Base-by-base conservation (phyloP, 2,329 filamentous ascomycete species). In the Zasmidium cellare region DNA sequence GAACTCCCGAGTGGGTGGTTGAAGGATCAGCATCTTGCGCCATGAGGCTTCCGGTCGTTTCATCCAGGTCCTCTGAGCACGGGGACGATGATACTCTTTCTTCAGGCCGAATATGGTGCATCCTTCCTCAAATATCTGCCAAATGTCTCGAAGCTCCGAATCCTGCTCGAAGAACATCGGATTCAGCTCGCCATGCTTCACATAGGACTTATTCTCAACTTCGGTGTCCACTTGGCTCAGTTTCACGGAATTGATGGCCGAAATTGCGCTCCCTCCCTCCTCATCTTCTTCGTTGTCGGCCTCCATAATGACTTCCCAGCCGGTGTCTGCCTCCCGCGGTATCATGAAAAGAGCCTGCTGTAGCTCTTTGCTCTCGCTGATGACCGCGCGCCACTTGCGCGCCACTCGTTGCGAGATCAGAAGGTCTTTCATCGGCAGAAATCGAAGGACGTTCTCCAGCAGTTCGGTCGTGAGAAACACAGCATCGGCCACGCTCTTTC, bases 381-480 rank as follows among this genome's bases (percentile, higher is more conserved):
- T 48, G 23, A 54, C 52, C 5, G 9, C 12, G 23, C 46, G 9
- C 52, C 45, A 47, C 25, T 54, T 47, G 1, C 44, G 41, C 7
- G 19, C 46, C 9, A 47, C 52, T 11, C 52, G 41, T 20, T 54
- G 52, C 14, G 23, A 24, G 11, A 47, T 41, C 14, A 54, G 41
- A 20, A 48, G 41, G 24, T 47, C 52, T 19, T 47, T 47, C 52
- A 48, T 54, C 52, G 52, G 52, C 44, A 54, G 23, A 44, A 18
- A 48, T 25, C 16, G 11, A 3, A 54, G 18, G 5, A 48, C 22
- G 14, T 38, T 48, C 45, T 54, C 52, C 3, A 54, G 44, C 6
- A 54, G 44, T 22, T 54, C 52, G 9, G 52, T 48, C 16, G 52
- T 54, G 16, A 51, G 24, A 14, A 51, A 51, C 3, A 51, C 25